Percentiles rank a stretch among this genome's conserved stretches.
These are phyloP conservation scores for Candida dajiaensis DNA, from an alignment of 805 yeast species.

Conservation along the genomic window DNA sequence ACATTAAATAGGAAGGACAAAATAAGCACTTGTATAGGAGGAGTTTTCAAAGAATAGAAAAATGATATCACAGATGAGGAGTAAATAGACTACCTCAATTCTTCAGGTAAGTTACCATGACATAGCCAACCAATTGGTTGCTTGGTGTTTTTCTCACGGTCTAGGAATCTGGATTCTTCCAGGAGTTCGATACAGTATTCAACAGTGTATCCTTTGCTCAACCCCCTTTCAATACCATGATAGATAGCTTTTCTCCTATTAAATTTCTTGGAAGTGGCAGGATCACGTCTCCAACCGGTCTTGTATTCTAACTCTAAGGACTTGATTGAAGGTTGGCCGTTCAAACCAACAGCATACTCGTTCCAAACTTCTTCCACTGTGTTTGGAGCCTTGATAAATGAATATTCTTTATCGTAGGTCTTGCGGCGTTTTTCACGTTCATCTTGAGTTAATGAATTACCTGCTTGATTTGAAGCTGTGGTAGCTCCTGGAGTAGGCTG, in stretches of 20 bases:
- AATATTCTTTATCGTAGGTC: constrained; percentile 27
- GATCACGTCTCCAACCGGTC: constrained; percentile 50
- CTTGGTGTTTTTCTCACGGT: constrained; percentile 34
- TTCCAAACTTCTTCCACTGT: constrained; percentile 49
- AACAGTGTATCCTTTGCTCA: constrained; percentile 37
- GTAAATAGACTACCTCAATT: constrained; percentile 8
- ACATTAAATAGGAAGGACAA: neutral
- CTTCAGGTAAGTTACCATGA: constrained; percentile 32
- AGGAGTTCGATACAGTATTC: constrained; percentile 39
- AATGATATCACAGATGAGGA: neutral
- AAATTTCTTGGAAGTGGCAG: constrained; percentile 48
- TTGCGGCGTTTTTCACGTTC: constrained; percentile 18
- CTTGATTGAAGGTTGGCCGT: constrained; percentile 47
- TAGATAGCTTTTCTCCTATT: constrained; percentile 48
- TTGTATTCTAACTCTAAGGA: constrained; percentile 42
- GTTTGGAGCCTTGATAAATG: constrained; percentile 37
- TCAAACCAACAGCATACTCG: constrained; percentile 47
- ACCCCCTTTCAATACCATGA: constrained; percentile 48
- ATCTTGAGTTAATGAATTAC: neutral
- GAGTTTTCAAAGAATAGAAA: neutral
- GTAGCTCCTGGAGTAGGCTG: neutral
- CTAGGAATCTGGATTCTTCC: constrained; percentile 39
- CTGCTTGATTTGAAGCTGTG: neutral
- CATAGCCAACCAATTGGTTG: constrained; percentile 41
- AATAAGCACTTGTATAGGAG: neutral